phyloP scores from a whole-genome alignment of 768 basidiomycete species.

The Pleurotus djamor region DNA sequence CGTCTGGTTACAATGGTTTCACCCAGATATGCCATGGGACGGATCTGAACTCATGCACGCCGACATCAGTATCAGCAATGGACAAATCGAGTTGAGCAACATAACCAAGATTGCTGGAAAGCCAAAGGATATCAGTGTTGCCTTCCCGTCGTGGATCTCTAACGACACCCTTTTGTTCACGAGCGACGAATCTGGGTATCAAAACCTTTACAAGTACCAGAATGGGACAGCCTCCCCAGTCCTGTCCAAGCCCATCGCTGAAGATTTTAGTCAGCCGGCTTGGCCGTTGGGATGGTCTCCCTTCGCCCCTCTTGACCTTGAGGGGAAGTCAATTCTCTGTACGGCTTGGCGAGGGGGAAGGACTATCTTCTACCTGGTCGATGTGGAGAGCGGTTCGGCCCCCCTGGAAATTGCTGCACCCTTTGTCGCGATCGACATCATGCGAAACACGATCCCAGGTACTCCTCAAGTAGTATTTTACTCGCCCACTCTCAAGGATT shows the following conservation, averaged over 20 bases:
- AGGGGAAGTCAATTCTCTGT: slow-evolving; percentile 30
- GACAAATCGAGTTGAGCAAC: slow-evolving; percentile 30
- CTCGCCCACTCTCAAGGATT: slow-evolving; percentile 37
- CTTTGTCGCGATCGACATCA: slow-evolving; percentile 34
- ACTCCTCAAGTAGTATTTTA: slow-evolving; percentile 36
- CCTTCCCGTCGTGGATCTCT: slow-evolving; percentile 59
- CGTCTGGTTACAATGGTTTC: slow-evolving; percentile 67
- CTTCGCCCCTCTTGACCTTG: slow-evolving; percentile 41
- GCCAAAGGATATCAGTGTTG: slow-evolving; percentile 45
- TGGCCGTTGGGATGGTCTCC: slow-evolving; percentile 52
- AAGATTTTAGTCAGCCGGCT: slow-evolving; percentile 56
- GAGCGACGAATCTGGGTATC: slow-evolving; percentile 62
- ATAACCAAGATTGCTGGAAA: slow-evolving; percentile 49
- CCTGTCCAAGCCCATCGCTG: slow-evolving; percentile 37
- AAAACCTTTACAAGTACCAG: slow-evolving; percentile 61
- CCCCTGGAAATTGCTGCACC: slow-evolving; percentile 35
- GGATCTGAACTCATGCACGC: slow-evolving; percentile 55
- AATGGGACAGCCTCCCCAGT: slow-evolving; percentile 31
- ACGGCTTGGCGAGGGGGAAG: slow-evolving; percentile 39
- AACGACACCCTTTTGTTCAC: slow-evolving; percentile 60
- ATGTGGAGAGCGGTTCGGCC: slow-evolving; percentile 23
- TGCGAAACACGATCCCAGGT: slow-evolving; percentile 30
- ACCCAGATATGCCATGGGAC: slow-evolving; percentile 63
- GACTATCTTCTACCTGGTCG: slow-evolving; percentile 35
- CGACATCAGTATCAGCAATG: slow-evolving; percentile 28